Conservation (phyloP, 495 filamentous ascomycete species). For the Lineolata rhizophorae region DNA sequence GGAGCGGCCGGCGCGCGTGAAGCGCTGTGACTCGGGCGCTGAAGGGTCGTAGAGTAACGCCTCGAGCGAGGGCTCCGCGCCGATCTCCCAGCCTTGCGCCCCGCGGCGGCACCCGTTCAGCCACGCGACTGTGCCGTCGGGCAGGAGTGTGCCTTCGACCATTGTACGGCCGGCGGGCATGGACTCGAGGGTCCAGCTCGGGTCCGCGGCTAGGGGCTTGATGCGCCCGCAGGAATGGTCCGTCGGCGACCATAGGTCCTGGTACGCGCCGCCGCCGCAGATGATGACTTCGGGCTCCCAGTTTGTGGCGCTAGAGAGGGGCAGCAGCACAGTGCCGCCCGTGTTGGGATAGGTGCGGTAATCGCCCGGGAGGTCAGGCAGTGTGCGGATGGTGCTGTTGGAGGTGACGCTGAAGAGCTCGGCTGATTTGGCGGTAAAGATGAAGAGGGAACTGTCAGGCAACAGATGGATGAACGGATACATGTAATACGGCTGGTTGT, state of each 20-base stretch:
- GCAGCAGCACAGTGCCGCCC: conserved; percentile 34
- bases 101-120: conserved; percentile 34
- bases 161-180: conserved; percentile 41
- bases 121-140: conserved; percentile 38
- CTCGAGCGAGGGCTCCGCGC: conserved; percentile 27
- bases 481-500: conserved; percentile 43
- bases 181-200: conserved; percentile 37
- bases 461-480: conserved; percentile 42
- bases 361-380: conserved; percentile 34
- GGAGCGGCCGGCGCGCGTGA: conserved; percentile 23
- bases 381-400: conserved; percentile 19
- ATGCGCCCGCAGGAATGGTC: conserved; percentile 38
- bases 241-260: conserved; percentile 35
- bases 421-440: conserved; percentile 33
- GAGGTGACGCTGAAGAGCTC: conserved; percentile 28
- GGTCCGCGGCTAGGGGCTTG: conserved; percentile 24
- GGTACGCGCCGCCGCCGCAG: conserved; percentile 41
- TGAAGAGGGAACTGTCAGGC: conserved; percentile 30
- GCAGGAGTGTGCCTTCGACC: conserved; percentile 36
- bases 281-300: conserved; percentile 33
- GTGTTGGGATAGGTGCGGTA: conserved; percentile 45
- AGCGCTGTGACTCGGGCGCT: conserved; percentile 28
- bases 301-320: conserved; percentile 26
- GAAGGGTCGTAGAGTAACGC: conserved; percentile 35
- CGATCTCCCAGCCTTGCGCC: conserved; percentile 37